A percentile compares a stretch with the other conserved stretches of the same genome.
Evolutionary conservation across 805 yeast genomes (phyloP).

Genomic region (Lipomyces anomalus): DNA sequence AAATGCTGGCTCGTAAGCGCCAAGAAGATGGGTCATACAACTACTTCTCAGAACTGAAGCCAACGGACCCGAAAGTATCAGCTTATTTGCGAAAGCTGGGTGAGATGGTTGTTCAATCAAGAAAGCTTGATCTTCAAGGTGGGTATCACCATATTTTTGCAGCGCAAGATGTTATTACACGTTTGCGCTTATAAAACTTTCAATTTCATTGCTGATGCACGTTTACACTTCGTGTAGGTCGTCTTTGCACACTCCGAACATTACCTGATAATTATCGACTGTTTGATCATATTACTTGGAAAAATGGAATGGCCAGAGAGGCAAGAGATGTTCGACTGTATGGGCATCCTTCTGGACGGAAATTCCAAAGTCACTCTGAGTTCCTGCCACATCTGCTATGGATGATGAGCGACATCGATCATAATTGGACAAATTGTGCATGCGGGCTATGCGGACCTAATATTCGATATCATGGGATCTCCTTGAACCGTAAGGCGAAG

Average conservation of each 20-base stretch:
- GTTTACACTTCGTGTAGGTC: not conserved
- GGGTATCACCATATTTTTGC: too few species aligned
- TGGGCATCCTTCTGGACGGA: slow-evolving; percentile 24
- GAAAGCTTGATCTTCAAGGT: slow-evolving; percentile 1
- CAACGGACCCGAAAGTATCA: not conserved
- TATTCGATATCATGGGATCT: not conserved
- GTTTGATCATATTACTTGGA: slow-evolving; percentile 1
- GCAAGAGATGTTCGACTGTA: slow-evolving; percentile 4
- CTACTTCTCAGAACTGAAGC: not conserved
- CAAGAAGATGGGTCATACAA: slow-evolving; percentile 1
- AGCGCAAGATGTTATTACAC: too few species aligned
- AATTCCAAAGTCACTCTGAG: slow-evolving; percentile 13
- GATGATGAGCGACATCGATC: slow-evolving; percentile 3
- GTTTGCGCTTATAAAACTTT: not conserved
- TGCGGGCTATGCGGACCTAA: too few species aligned
- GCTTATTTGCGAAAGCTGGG: slow-evolving; percentile 6
- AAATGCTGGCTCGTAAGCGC: slow-evolving; percentile 1
- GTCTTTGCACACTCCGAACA: slow-evolving; percentile 9
- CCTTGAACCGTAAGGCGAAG: not conserved
- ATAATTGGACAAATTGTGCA: not conserved
- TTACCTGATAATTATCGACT: slow-evolving; percentile 2
- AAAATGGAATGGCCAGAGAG: slow-evolving; percentile 3
- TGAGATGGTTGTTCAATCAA: slow-evolving; percentile 2
- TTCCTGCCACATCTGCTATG: slow-evolving; percentile 16
- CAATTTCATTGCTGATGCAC: slow-evolving; percentile 2